A percentile compares a stretch with the other conserved stretches of the same genome.
Evolutionary conservation across 139 green algal species (phyloP).

Genomic region (Ettlia oleoabundans): DNA sequence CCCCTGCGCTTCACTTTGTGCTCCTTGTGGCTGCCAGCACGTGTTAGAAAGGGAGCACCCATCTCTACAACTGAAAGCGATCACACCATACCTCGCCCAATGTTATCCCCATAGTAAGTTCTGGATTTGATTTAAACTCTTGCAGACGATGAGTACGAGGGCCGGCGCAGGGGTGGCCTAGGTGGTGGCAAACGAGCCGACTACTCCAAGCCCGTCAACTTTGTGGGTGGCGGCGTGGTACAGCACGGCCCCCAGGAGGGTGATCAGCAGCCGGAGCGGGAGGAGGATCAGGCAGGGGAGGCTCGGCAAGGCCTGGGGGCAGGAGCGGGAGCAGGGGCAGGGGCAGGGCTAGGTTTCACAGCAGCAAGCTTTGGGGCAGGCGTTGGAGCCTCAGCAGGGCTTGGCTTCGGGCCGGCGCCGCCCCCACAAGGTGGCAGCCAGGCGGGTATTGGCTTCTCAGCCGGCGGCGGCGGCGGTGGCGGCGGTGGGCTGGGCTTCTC

Average conservation of each 20-base stretch:
- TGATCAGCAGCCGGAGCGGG: not conserved
- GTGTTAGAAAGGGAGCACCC: too few relatives aligned
- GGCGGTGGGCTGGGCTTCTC: slow-evolving; percentile 30
- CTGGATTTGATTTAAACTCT: not conserved
- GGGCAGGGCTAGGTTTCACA: not conserved
- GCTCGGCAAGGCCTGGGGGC: not conserved
- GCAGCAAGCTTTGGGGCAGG: not conserved
- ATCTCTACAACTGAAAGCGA: too few relatives aligned
- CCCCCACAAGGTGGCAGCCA: not conserved
- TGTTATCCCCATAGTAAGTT: too few relatives aligned
- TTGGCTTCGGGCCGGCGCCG: slow-evolving; percentile 6
- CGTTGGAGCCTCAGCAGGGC: not conserved
- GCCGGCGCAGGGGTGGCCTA: slow-evolving; percentile 45
- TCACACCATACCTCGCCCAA: too few relatives aligned
- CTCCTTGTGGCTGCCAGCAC: too few relatives aligned
- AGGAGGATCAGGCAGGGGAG: not conserved
- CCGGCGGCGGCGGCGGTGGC: slow-evolving; percentile 6
- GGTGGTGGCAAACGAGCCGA: slow-evolving; percentile 46
- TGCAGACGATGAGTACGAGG: slow-evolving; percentile 45
- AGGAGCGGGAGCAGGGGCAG: not conserved
- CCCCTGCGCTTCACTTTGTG: too few relatives aligned
- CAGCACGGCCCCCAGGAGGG: slow-evolving; percentile 25
- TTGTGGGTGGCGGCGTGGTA: slow-evolving; percentile 65
- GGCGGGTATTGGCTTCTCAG: slow-evolving; percentile 29
- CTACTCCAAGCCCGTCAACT: slow-evolving; percentile 81